phyloP scores from a whole-genome alignment of 306 rosid species.

The Vigna nakashimae region DNA sequence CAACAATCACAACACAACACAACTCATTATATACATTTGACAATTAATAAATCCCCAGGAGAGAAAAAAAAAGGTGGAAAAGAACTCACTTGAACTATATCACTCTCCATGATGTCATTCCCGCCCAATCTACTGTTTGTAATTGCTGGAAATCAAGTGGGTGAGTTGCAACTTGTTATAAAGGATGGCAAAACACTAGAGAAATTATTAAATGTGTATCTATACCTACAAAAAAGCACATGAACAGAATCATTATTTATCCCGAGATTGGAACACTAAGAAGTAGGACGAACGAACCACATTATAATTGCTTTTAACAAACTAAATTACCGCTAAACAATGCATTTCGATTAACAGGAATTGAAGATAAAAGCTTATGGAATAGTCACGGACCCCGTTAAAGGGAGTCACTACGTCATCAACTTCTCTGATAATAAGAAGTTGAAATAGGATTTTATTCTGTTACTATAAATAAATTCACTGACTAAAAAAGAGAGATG shows the following conservation, averaged over 20 bases:
- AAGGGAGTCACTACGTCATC: neutral
- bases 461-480: neutral
- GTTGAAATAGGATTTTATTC: constrained; percentile 1
- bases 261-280: constrained; percentile 24
- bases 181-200: constrained; percentile 53
- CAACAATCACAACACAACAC: neutral
- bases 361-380: neutral
- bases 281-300: constrained; percentile 21
- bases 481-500: neutral
- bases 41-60: constrained; percentile 25
- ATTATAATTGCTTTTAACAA: neutral
- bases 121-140: constrained; percentile 80
- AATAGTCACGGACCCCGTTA: neutral
- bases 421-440: neutral
- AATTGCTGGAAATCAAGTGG: constrained; percentile 85
- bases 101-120: constrained; percentile 75
- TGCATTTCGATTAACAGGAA: constrained; percentile 5
- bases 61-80: neutral
- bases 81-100: constrained; percentile 80
- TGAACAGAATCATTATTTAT: constrained; percentile 17
- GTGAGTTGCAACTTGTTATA: constrained; percentile 56
- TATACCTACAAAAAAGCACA: constrained; percentile 57
- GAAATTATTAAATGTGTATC: constrained; percentile 46
- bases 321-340: neutral
- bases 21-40: neutral